A percentile compares a stretch with the other conserved stretches of the same genome.
phyloP scores from a whole-genome alignment of 2,329 filamentous ascomycete species.

The Hypoxylon sp. region DNA sequence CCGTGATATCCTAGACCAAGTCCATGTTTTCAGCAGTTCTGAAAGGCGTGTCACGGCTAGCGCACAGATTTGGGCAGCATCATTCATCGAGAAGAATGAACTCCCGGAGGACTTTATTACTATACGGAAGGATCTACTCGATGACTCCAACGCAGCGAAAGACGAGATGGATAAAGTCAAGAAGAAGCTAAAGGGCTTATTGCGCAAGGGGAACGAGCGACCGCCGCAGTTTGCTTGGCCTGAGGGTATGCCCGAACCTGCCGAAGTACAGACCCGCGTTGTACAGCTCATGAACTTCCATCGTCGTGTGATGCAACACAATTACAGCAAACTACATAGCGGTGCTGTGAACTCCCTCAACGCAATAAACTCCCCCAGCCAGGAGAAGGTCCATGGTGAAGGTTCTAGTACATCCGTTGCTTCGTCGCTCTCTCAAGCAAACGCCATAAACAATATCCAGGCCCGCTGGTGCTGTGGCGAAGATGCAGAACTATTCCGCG shows the following conservation, averaged over 20 bases:
- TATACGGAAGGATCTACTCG: slow-evolving; percentile 92
- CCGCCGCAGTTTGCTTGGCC: slow-evolving; percentile 99
- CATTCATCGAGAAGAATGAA: slow-evolving; percentile 89
- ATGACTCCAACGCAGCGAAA: slow-evolving; percentile 98
- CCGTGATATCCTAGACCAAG: slow-evolving; percentile 89
- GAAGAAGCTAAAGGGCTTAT: slow-evolving; percentile 95
- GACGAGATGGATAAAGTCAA: slow-evolving; percentile 99
- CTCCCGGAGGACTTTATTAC: slow-evolving; percentile 87
- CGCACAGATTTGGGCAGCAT: slow-evolving; percentile 93
- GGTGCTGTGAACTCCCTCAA: slow-evolving; percentile 73
- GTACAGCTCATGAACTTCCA: slow-evolving; percentile 99
- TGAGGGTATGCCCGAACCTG: slow-evolving; percentile 92
- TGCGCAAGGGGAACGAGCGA: slow-evolving; percentile 92
- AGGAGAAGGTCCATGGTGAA: slow-evolving; percentile 60
- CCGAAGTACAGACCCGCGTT: slow-evolving; percentile 89
- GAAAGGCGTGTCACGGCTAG: slow-evolving; percentile 95
- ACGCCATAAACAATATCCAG: slow-evolving; percentile 79
- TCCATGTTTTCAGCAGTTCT: slow-evolving; percentile 94
- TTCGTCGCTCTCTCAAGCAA: slow-evolving; percentile 69
- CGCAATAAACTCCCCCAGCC: slow-evolving; percentile 65
- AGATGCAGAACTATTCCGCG: slow-evolving; percentile 92
- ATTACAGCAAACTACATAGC: slow-evolving; percentile 83
- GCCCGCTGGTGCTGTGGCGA: slow-evolving; percentile 96
- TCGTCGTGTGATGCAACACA: slow-evolving; percentile 92
- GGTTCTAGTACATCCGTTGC: slow-evolving; percentile 59